Conservation (phyloP, 371 early-diverging fungal genomes). For the Lichtheimia hyalospora region DNA sequence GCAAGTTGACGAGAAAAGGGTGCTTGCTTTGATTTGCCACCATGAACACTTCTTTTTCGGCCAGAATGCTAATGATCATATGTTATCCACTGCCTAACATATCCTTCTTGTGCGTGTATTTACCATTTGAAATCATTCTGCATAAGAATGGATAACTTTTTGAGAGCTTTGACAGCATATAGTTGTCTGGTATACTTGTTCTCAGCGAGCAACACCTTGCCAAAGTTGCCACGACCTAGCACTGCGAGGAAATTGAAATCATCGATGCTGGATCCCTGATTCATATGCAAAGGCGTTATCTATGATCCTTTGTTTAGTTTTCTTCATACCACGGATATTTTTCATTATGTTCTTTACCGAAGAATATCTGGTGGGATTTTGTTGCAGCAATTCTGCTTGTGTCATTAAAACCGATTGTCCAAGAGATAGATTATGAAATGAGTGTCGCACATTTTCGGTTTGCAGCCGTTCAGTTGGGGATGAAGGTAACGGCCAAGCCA, state of each 20-base stretch:
- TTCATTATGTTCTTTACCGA: too few relatives aligned
- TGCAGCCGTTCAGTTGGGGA: too few relatives aligned
- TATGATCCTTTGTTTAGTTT: not conserved
- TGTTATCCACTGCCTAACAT: not conserved
- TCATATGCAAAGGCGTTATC: conserved; percentile 16
- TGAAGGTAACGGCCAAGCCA: too few relatives aligned
- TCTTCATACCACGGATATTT: too few relatives aligned
- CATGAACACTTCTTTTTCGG: conserved; percentile 95
- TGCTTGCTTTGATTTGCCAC: conserved; percentile 87
- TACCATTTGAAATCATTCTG: conserved; percentile 89
- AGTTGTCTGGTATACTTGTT: conserved; percentile 78
- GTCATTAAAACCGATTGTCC: too few relatives aligned
- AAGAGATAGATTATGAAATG: too few relatives aligned
- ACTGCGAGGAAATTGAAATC: conserved; percentile 95
- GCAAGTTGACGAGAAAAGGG: conserved; percentile 96
- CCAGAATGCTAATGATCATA: conserved; percentile 58
- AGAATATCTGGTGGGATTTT: too few relatives aligned
- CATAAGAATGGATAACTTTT: conserved; percentile 93
- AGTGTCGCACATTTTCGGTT: too few relatives aligned
- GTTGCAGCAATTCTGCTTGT: too few relatives aligned
- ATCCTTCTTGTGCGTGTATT: not conserved
- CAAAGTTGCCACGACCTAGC: conserved; percentile 98
- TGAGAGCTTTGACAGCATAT: conserved; percentile 97
- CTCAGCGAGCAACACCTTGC: conserved; percentile 97
- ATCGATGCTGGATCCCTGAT: conserved; percentile 36